phyloP scores from a whole-genome alignment of 106 monocot genomes.

The Hemerocallis citrina region DNA sequence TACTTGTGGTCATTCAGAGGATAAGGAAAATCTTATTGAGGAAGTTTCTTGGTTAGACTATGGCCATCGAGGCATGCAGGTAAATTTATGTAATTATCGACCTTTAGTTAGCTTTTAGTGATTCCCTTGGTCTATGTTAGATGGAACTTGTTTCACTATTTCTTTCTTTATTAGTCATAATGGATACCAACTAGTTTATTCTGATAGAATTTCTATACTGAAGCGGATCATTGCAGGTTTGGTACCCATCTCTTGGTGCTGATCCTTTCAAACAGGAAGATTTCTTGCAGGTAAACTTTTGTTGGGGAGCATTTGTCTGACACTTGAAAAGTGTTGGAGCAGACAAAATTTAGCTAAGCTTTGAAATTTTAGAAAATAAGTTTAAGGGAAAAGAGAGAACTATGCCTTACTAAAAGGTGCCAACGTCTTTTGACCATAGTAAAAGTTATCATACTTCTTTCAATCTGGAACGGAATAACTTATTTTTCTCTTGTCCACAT shows the following conservation, averaged over 20 bases:
- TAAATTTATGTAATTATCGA: slow-evolving; percentile 7
- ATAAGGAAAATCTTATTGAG: slow-evolving; percentile 86
- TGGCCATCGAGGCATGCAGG: slow-evolving; percentile 98
- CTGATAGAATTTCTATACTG: slow-evolving; percentile 18
- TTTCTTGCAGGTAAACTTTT: slow-evolving; percentile 71
- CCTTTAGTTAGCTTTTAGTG: neutral
- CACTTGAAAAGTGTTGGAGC: neutral
- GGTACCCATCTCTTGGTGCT: slow-evolving; percentile 89
- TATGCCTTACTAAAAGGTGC: neutral
- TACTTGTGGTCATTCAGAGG: slow-evolving; percentile 81
- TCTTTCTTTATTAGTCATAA: neutral
- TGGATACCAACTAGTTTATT: neutral
- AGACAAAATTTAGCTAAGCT: neutral
- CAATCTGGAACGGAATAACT: neutral
- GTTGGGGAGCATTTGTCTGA: neutral
- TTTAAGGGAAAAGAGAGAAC: neutral
- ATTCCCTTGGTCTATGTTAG: neutral
- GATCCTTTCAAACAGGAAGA: slow-evolving; percentile 96
- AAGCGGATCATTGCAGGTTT: slow-evolving; percentile 73
- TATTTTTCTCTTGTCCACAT: neutral
- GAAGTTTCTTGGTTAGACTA: slow-evolving; percentile 99
- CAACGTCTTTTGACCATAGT: neutral
- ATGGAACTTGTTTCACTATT: neutral
- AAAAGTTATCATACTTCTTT: neutral
- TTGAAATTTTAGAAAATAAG: neutral